Conservation (phyloP, 768 basidiomycete genomes). For the Pleurotus giganteus region DNA sequence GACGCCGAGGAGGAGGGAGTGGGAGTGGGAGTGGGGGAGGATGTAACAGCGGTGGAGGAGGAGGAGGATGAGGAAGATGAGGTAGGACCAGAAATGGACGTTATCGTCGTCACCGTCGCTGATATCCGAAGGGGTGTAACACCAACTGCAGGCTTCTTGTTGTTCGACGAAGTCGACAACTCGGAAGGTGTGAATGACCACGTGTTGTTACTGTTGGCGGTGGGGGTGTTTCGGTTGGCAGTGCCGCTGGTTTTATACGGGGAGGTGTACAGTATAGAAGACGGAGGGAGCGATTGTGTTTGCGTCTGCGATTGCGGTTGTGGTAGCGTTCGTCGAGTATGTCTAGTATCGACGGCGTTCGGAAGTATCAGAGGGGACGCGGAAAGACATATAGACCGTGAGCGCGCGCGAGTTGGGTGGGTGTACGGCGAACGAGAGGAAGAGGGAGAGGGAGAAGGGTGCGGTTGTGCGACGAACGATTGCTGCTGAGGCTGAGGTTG, state of each 20-base stretch:
- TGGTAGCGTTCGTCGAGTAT: background rate
- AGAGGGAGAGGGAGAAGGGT: background rate
- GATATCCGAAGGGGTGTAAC: background rate
- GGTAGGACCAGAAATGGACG: background rate
- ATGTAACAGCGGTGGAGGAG: background rate
- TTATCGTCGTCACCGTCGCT: background rate
- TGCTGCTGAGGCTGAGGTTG: background rate
- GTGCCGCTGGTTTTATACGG: background rate
- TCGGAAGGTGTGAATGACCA: background rate
- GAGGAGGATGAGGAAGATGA: background rate
- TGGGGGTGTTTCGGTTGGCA: background rate
- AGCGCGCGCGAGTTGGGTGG: background rate
- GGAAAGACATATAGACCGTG: background rate
- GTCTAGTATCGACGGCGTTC: background rate
- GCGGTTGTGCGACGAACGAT: background rate
- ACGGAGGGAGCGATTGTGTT: background rate
- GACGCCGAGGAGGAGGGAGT: background rate
- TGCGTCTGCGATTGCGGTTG: background rate
- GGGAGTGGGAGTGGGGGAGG: background rate
- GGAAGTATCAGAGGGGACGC: background rate
- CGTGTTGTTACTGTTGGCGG: background rate
- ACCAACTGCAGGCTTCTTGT: background rate
- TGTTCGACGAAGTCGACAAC: background rate
- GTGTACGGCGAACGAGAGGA: background rate
- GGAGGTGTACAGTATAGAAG: slow-evolving; percentile 5